phyloP scores from a whole-genome alignment of 129 eudicot species.

The Flaveria trinervia region DNA sequence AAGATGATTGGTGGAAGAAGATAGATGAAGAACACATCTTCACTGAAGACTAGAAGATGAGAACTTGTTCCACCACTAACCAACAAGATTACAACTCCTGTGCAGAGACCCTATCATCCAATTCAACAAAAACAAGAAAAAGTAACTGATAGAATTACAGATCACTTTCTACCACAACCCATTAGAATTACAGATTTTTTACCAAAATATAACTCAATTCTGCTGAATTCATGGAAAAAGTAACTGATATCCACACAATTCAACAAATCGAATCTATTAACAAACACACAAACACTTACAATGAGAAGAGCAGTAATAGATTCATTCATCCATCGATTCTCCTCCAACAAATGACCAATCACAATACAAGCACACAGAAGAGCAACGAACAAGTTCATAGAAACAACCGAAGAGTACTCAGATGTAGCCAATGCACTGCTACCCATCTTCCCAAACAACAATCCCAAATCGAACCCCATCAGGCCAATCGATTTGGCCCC shows the following conservation, averaged over 20 bases:
- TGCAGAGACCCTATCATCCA: constrained; percentile 62
- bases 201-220: too few species aligned
- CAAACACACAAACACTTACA: constrained; percentile 46
- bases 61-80: constrained; percentile 76
- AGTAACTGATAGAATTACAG: too few species aligned
- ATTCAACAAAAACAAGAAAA: neutral
- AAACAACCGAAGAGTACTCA: constrained; percentile 63
- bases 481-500: constrained; percentile 34
- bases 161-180: neutral
- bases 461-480: constrained; percentile 56
- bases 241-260: neutral
- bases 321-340: constrained; percentile 91
- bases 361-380: constrained; percentile 86
- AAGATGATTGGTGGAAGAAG: constrained; percentile 93
- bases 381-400: constrained; percentile 74
- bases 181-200: neutral
- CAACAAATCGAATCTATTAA: neutral
- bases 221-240: neutral
- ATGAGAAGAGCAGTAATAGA: constrained; percentile 85
- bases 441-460: constrained; percentile 38
- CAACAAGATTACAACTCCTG: constrained; percentile 75
- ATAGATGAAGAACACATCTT: constrained; percentile 91
- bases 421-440: constrained; percentile 40
- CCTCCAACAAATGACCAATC: constrained; percentile 88
- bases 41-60: constrained; percentile 77